Conservation (phyloP, 2,329 filamentous ascomycete species). For the Hirsutella thompsonii region DNA sequence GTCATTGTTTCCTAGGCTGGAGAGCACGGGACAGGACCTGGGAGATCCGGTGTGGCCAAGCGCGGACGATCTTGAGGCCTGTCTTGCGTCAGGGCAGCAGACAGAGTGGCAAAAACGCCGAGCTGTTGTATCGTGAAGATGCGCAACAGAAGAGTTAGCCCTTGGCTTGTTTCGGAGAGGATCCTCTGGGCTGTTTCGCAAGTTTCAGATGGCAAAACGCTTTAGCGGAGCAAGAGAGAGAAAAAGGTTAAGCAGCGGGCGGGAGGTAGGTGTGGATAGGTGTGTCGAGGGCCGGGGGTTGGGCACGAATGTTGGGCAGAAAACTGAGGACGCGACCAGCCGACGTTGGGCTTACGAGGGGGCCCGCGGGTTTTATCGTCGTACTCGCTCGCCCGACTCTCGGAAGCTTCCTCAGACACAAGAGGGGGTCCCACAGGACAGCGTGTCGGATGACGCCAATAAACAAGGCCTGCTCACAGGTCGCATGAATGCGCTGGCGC, state of each 20-base stretch:
- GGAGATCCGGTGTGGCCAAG: slow-evolving; percentile 15
- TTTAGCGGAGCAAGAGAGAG: slow-evolving; percentile 1
- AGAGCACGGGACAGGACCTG: slow-evolving; percentile 13
- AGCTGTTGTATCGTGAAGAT: slow-evolving; percentile 13
- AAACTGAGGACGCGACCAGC: slow-evolving; percentile 16
- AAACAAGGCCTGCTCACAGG: slow-evolving; percentile 28
- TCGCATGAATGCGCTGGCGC: slow-evolving; percentile 35
- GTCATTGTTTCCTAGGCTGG: slow-evolving; percentile 32
- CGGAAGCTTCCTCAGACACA: not conserved
- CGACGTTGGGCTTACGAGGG: slow-evolving; percentile 27
- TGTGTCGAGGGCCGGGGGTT: slow-evolving; percentile 15
- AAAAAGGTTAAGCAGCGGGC: not conserved
- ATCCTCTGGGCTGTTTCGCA: slow-evolving; percentile 7
- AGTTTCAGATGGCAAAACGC: slow-evolving; percentile 9
- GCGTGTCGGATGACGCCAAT: slow-evolving; percentile 8
- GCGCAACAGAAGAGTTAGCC: slow-evolving; percentile 14
- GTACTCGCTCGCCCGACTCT: slow-evolving; percentile 14
- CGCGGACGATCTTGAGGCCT: slow-evolving; percentile 4
- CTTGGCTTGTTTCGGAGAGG: slow-evolving; percentile 8
- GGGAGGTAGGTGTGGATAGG: slow-evolving; percentile 9
- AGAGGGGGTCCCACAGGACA: slow-evolving; percentile 11
- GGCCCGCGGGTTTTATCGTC: slow-evolving; percentile 37
- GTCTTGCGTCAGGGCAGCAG: slow-evolving; percentile 9
- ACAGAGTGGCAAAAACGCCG: slow-evolving; percentile 11
- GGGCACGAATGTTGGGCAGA: slow-evolving; percentile 28